Evolutionary conservation across 1,284 basidiomycete genomes (phyloP), one percentile per base, ranked within the genome.

Genomic region (Sanghuangporus sanghuang): DNA sequence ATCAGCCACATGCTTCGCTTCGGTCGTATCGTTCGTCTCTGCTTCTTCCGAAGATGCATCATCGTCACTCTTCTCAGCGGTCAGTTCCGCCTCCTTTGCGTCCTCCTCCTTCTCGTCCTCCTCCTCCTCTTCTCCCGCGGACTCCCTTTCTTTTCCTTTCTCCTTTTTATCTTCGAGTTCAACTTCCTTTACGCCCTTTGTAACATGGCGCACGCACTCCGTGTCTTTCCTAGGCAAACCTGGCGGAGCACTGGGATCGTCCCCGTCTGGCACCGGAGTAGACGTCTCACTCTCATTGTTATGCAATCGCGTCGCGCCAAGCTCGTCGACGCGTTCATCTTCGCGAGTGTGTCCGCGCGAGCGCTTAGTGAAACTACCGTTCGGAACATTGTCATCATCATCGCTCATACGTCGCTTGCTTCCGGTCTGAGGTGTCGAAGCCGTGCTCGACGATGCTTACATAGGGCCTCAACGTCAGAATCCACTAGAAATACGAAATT

Each of bases 121-220:
- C 9, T 5, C 14, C 36, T 27, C 14, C 11, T 54, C 27, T 16
- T 54, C 6, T 16, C 8, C 16, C 16, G 18, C 53, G 21, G 21
- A 5, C 44, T 46, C 44, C 44, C 21, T 46, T 36, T 38, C 53
- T 35, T 36, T 36, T 8, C 39, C 44, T 21, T 58, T 58, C 23
- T 12, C 55, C 63, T 70, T 70, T 65, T 74, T 75, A 55, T 80
- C 84, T 50, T 82, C 80, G 57, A 89, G 73, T 63, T 85, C 85
- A 57, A 90, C 85, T 65, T 86, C 81, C 67, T 83, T 77, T 55
- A 90, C 89, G n/a, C 86, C 87, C 69, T 82, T 72, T 0, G 85
- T 89, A 67, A 90, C 86, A 68, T 85, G 84, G 70, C 85, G 87
- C 42, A 89, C 85, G 50, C 78, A 83, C 67, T 77, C 75, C n/a